Base-by-base conservation (phyloP, 352 stramenopile species). In the Pythium chondricola region DNA sequence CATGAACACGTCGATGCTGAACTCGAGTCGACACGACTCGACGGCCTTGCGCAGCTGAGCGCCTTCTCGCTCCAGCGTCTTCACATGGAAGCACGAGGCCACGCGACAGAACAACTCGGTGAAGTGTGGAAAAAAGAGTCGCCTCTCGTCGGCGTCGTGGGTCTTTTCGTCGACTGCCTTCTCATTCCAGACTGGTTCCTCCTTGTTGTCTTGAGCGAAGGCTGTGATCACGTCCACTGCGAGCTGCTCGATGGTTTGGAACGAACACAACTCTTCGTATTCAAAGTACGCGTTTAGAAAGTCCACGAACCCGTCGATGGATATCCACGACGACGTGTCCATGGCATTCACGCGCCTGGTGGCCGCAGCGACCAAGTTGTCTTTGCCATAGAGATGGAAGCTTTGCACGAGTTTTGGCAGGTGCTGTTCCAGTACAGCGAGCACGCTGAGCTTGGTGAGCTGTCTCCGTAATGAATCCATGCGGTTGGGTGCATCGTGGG, bases 251-350 rank as follows among this genome's bases (percentile, higher is more conserved):
- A 83, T 51, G 3, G 79, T 51, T 16, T 69, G 43, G 40, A 66
- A 79, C 10, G 74, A 83, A n/a, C 85, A 68, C 37, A 58, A 88
- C 36, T 80, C 75, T 27, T 85, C 75, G 58, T 85, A 86, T 56
- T 87, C 72, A 42, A 91, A 81, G 45, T 91, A 87, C 8, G 70
- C 79, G 36, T 80, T 85, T 22, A 88, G 63, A 32, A 91, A 91
- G 43, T 91, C 74, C 35, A 86, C 58, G 49, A 91, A 86, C 0
- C 74, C 76, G 13, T 87, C 72, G 11, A 87, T 43, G 20, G 74
- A 77, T 21, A 88, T 86, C 38, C 45, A 57, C 7, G 56, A 53
- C 17, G 48, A 58, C 41, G 51, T 61, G 27, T 67, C 53, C 20
- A 25, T 26, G 48, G n/a, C 25, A 13, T 17, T 27, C 52, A 44